Evolutionary conservation across 345 rosid genomes (phyloP), one percentile per base, ranked within the genome.

Genomic region (Populus tremula): DNA sequence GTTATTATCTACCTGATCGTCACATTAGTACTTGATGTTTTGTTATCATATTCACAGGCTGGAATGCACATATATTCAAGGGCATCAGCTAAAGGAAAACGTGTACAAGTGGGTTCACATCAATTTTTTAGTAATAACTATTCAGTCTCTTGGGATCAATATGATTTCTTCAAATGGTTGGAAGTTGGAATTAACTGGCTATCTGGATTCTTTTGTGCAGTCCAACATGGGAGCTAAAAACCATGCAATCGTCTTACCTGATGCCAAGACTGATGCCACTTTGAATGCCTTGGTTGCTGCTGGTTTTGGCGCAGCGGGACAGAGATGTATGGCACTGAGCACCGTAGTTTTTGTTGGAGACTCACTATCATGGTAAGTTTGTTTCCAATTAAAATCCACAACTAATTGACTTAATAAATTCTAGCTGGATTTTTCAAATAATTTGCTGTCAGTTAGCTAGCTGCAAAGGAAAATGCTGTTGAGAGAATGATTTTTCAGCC

Each of bases 271-370:
- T 12, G 93, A 95, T 80, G 91, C 94, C 74, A 85, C 99, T 65
- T 78, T 95, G 69, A 95, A 91, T 83, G 97, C 99, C 27, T 79
- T 95, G 73, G 89, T 85, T 80, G 98, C 97, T 78, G 99, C 99
- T 79, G 99, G 98, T 29, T 95, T 95, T 89, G 99, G 98, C 82
- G 99, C 99, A 68, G 98, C 98, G 64, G 99, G 99, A 78, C 99
- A 93, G 76, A 90, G 99, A 82, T 95, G 99, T 86, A 95, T 95
- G 99, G 98, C 98, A 36, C 91, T 95, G 33, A 95, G 99, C 86
- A 91, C 93, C 3, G 89, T 93, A 67, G 96, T 93, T 66, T 95
- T 95, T 75, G 98, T 95, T 45, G 98, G 98, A 70, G 86, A 78
- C 71, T 80, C 99, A 53, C 85, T 89, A 69, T 75, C 94, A 81